Conservation (phyloP, 352 stramenopile species). For the Phytophthora rubi region DNA sequence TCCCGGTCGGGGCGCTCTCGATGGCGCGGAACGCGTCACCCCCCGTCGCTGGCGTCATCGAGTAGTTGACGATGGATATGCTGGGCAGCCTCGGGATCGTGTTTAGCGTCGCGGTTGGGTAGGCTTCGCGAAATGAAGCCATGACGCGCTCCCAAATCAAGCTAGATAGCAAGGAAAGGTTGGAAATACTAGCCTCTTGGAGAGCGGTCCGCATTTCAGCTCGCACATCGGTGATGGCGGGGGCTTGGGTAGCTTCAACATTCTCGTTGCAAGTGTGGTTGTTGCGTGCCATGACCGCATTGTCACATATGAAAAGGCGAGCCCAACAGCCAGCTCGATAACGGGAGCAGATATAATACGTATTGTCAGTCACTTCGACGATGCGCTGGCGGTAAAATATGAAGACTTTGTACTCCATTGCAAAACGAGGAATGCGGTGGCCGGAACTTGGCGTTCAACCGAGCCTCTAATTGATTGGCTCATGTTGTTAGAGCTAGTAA, state of each 20-base stretch:
- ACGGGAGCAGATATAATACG: constrained; percentile 4
- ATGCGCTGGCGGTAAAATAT: no score
- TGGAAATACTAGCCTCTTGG: neutral
- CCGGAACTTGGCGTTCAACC: no score
- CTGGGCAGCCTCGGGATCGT: neutral
- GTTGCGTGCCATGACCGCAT: no score
- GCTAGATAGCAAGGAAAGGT: constrained; percentile 2
- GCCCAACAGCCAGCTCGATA: constrained; percentile 2
- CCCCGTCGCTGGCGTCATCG: neutral
- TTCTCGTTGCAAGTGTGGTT: neutral
- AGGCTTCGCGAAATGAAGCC: neutral
- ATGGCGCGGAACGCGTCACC: constrained; percentile 14
- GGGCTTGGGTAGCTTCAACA: neutral
- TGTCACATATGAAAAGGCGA: neutral
- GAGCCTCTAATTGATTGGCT: no score
- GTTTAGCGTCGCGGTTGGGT: neutral
- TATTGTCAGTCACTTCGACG: constrained; percentile 2
- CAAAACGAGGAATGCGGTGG: no score
- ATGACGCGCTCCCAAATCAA: constrained; percentile 13
- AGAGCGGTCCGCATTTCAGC: constrained; percentile 1
- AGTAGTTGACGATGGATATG: constrained; percentile 14
- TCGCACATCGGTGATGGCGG: constrained; percentile 6
- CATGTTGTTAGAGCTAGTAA: no score
- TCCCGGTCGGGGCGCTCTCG: constrained; percentile 5
- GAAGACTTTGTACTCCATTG: no score